Base-by-base conservation (phyloP, 495 filamentous ascomycete genomes). In the Penicillium verhagenii region DNA sequence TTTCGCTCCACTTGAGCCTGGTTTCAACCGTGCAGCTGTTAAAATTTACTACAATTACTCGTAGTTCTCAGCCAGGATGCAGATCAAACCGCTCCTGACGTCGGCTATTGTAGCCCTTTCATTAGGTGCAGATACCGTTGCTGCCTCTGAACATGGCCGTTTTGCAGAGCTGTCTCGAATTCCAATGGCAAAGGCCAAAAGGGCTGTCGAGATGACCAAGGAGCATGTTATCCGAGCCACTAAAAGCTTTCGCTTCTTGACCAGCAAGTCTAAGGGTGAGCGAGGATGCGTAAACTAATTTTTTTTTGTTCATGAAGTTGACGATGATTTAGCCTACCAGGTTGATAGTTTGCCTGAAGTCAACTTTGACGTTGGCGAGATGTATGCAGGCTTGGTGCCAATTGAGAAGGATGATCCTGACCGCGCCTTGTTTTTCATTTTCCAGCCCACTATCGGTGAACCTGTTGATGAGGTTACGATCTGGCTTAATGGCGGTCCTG, bases 131-230 rank as follows among this genome's bases (percentile, higher is more conserved):
- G 67, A 69, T n/a, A n/a, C 55, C 37, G 65, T 56, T 4, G 53
- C 51, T 8, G 66, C 64, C 26, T 56, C 58, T 2, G 59, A 61
- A 10, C 70, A 68, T 63, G 72, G 71, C 4, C 70, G 63, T 0
- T 70, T 75, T 38, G 65, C 52, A 16, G 52, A 73, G 38, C 91
- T 90, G 67, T 87, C 88, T 64, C 91, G 88, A 57, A 91, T 90
- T 67, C 88, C 91, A 57, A 82, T 87, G 49, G 89, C 91, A 69
- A 79, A 91, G 52, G 88, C 87, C 62, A 93, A 96, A 78, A 85
- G 87, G 52, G 80, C 79, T 57, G 85, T 87, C 57, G 82, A 90
- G 56, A 72, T 82, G 50, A 23, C 52, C 8, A 53, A 60, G 23
- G 26, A 48, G 16, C 54, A 63, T 29, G 51, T 58, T 7, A 31